Evolutionary conservation across 495 filamentous ascomycete genomes (phyloP).

Genomic region (Articulospora tetracladia): DNA sequence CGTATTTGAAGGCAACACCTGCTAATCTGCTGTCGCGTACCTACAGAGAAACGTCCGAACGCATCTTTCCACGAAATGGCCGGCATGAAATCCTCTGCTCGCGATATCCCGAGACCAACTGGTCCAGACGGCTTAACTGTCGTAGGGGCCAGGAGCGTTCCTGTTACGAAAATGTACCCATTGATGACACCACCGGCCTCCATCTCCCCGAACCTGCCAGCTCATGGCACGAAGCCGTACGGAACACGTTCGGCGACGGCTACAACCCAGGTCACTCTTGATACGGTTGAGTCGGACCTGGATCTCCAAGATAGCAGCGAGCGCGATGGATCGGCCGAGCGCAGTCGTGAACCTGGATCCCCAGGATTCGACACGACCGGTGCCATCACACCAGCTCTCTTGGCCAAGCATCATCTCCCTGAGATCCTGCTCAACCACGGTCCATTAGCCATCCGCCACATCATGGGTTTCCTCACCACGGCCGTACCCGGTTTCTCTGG

Average conservation of each 20-base stretch:
- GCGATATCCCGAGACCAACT: constrained; percentile 69
- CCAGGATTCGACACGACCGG: constrained; percentile 68
- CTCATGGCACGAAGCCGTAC: constrained; percentile 63
- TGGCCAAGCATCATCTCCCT: constrained; percentile 89
- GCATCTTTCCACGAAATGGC: constrained; percentile 49
- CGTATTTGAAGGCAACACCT: constrained; percentile 31
- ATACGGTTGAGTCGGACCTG: constrained; percentile 81
- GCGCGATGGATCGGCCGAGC: constrained; percentile 27
- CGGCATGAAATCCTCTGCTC: constrained; percentile 50
- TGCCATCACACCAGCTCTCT: constrained; percentile 77
- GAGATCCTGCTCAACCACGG: constrained; percentile 86
- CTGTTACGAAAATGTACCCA: constrained; percentile 42
- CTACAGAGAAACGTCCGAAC: constrained; percentile 36
- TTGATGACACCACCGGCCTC: constrained; percentile 95
- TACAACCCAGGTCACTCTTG: constrained; percentile 44
- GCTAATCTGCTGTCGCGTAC: constrained; percentile 34
- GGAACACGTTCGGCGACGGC: constrained; percentile 28
- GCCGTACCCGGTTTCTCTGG: constrained; percentile 89
- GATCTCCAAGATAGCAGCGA: constrained; percentile 65
- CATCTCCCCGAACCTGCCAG: constrained; percentile 84
- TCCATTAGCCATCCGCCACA: constrained; percentile 87
- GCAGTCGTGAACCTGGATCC: constrained; percentile 38
- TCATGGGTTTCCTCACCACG: constrained; percentile 90
- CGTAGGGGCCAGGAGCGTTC: constrained; percentile 28
- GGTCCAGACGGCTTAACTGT: constrained; percentile 29